Base-by-base conservation (phyloP, 1,139 yeast species). In the Groenewaldozyma auringiensis region DNA sequence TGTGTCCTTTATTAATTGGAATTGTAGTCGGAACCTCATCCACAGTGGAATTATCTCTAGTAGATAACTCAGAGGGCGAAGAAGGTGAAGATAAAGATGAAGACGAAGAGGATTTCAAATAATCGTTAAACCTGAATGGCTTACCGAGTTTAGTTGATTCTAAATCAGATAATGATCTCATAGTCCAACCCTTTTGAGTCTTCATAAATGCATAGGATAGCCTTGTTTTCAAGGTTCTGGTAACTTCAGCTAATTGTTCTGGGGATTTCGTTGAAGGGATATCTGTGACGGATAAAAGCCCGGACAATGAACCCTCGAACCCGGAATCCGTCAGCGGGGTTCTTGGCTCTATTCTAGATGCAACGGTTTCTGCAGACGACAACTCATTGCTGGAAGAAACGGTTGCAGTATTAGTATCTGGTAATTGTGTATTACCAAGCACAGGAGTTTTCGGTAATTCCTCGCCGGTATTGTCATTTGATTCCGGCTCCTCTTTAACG, bases 151-250 rank as follows among this genome's bases (percentile, higher is more conserved):
- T 43, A 44, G 32, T 18, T 21, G 45, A 38, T 42, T 59, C 63
- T n/a, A 58, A 37, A 22, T 60, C 59, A 17, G 51, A 58, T 14
- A 61, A 48, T 1, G 58, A 50, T 32, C 51, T 57, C 21, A 47
- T 49, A 11, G 62, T 50, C 65, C 65, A 61, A 4, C 65, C 65
- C 41, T 60, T 53, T 47, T 71, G 74, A 39, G 71, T 62, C 55
- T 72, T 73, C 31, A 71, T 64, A 53, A 70, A 62, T 4, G 78
- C 78, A 57, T 68, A 71, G 43, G 73, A 68, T 17, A 73, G 59
- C 42, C 77, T 60, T 14, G 76, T 69, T 48, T 68, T 66, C 38
- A 73, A 60, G 47, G 67, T 68, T 21, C 66, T 59, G 0, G 76
- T 69, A 25, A 72, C 63, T 48, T 67, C 67, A 41, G 70, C 61